These are phyloP conservation scores for Penicillium psychrosexuale DNA, from an alignment of 2,329 filamentous ascomycete species.

Conservation along the genomic window DNA sequence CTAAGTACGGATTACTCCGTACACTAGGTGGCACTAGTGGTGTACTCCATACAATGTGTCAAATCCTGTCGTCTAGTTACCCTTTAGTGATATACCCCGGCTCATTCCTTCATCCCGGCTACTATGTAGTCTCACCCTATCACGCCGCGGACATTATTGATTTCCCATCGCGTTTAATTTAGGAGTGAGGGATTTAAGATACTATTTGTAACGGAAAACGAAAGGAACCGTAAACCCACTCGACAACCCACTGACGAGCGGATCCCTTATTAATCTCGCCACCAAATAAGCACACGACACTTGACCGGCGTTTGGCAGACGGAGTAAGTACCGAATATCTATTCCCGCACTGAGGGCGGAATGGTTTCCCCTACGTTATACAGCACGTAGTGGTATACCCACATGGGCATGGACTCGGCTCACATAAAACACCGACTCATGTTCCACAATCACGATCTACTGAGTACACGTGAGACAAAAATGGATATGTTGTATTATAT, in stretches of 20 bases:
- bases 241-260: neutral
- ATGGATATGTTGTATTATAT: neutral
- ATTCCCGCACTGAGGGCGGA: neutral
- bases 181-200: conserved; percentile 2
- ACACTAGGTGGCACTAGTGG: neutral
- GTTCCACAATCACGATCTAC: neutral
- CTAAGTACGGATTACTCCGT: neutral
- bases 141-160: neutral
- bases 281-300: neutral
- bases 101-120: neutral
- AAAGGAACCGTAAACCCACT: neutral
- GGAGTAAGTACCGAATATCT: neutral
- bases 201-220: neutral
- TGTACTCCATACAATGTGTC: neutral
- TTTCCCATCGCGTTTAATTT: neutral
- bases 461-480: neutral
- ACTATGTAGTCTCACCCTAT: neutral
- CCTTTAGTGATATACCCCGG: neutral
- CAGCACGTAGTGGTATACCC: too few relatives aligned
- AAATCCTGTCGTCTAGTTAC: neutral
- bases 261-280: neutral
- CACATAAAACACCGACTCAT: neutral
- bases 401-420: neutral
- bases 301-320: neutral
- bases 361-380: too few relatives aligned